These are phyloP conservation scores for Begonia loranthoides DNA, from an alignment of 306 rosid species.

Conservation along the genomic window DNA sequence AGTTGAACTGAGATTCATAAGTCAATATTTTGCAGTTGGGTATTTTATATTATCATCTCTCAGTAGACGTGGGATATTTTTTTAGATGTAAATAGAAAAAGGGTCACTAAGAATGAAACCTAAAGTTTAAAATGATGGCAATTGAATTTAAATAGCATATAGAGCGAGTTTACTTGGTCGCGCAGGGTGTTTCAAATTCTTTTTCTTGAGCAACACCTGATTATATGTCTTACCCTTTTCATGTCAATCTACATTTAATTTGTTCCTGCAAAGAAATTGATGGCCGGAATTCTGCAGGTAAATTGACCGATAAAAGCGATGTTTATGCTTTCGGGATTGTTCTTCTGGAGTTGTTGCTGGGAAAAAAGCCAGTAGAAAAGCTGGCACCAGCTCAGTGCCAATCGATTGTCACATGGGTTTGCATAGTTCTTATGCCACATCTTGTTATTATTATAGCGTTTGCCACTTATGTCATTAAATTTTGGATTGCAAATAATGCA, in stretches of 20 bases:
- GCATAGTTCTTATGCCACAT: too few species aligned
- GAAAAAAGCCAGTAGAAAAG: slow-evolving; percentile 83
- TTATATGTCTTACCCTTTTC: background rate
- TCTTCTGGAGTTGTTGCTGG: slow-evolving; percentile 72
- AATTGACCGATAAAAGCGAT: slow-evolving; percentile 88
- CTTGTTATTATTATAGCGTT: background rate
- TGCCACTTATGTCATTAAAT: background rate
- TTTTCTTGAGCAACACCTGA: too few species aligned
- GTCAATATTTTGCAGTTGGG: too few species aligned
- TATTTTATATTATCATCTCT: too few species aligned
- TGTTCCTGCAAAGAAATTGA: background rate
- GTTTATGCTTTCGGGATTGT: slow-evolving; percentile 90
- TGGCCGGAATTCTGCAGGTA: slow-evolving; percentile 47
- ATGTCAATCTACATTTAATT: background rate
- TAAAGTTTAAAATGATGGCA: too few species aligned
- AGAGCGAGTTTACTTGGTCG: too few species aligned
- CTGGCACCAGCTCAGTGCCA: slow-evolving; percentile 74
- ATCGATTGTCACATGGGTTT: slow-evolving; percentile 95
- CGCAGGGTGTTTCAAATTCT: too few species aligned
- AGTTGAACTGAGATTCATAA: too few species aligned
- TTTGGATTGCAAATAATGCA: slow-evolving; percentile 16
- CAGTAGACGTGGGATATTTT: too few species aligned
- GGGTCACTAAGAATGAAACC: too few species aligned
- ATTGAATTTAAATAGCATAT: too few species aligned
- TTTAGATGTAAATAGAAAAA: too few species aligned